Conservation (phyloP, 768 basidiomycete species). For the Amanita muscaria region DNA sequence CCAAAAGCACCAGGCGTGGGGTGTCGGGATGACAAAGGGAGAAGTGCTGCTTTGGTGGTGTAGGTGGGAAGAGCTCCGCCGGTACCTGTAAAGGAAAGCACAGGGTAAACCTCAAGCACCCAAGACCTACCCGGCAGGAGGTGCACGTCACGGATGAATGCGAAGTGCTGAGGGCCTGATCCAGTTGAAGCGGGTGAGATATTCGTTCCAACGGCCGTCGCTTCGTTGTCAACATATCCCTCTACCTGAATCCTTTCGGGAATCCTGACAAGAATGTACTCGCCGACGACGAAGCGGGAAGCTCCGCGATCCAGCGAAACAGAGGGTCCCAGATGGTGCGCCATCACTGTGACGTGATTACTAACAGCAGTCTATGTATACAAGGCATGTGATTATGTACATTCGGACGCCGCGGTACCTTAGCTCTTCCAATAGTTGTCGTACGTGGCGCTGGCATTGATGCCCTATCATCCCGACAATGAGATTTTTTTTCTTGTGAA, state of each 20-base stretch:
- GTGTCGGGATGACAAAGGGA: conserved; percentile 3
- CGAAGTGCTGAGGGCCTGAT: conserved; percentile 4
- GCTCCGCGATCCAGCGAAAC: background rate
- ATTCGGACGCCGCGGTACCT: background rate
- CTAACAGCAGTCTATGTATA: too few relatives aligned
- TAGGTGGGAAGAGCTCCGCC: background rate
- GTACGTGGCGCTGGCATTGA: conserved; percentile 31
- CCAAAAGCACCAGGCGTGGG: conserved; percentile 1
- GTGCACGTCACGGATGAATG: conserved; percentile 7
- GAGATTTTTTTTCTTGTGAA: background rate
- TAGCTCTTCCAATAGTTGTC: conserved; percentile 30
- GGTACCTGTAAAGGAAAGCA: background rate
- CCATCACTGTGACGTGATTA: too few relatives aligned
- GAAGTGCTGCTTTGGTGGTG: conserved; percentile 3
- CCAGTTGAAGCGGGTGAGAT: too few relatives aligned
- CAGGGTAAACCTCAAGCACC: background rate
- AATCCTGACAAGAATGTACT: background rate
- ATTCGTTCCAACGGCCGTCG: too few relatives aligned
- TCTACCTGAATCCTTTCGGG: background rate
- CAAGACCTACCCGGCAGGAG: background rate
- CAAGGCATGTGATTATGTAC: too few relatives aligned
- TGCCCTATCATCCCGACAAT: conserved; percentile 20
- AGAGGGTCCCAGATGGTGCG: background rate
- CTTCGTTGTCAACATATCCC: too few relatives aligned
- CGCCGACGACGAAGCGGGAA: background rate